Base-by-base conservation (phyloP, 2,329 filamentous ascomycete species). In the Ophiocordyceps camponoti-floridani region DNA sequence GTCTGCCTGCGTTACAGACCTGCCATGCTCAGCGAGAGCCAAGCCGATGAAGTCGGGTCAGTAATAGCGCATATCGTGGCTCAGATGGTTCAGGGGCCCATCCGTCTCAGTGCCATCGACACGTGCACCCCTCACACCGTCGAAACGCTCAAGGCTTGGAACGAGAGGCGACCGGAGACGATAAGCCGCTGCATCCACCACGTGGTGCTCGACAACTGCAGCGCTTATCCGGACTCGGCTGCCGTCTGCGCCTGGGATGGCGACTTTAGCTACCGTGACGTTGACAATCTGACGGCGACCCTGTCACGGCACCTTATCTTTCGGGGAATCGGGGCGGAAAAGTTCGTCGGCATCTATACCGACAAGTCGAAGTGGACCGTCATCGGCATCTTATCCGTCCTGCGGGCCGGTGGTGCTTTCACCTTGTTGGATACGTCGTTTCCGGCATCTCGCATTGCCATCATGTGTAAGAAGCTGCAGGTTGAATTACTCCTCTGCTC, bases 401-500 rank as follows among this genome's bases (percentile, higher is more conserved):
- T 59, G 27, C 59, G 59, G 48, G 54, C 57, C 8, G 61, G 61
- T 7, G 60, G 54, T 4, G 59, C 57, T 2, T 61, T 57, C 49
- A 54, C 57, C 0, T 48, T 57, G 10, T 51, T 61, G 45, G 57
- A 62, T 18, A 52, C 53, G 0, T 23, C 42, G 6, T 35, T 43
- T 43, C 42, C 42, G 16, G 12, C 19, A 8, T 18, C 16, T 26
- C 30, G 42, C 2, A 28, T 43, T 9, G 16, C 30, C 12, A 19
- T 37, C 11, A 43, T 43, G 42, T 43, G 55, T 50, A 12, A 50
- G 8, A 41, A 30, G 33, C 42, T 38, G 18, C 18, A n/a, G n/a
- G 42, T 40, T 10, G 13, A 38, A 33, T 4, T 45, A 41, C 18
- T 42, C 12, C 18, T 45, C 12, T 43, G 30, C 11, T 43, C 42